phyloP scores from a whole-genome alignment of 108 stramenopile species.

The Parmales sp. region DNA sequence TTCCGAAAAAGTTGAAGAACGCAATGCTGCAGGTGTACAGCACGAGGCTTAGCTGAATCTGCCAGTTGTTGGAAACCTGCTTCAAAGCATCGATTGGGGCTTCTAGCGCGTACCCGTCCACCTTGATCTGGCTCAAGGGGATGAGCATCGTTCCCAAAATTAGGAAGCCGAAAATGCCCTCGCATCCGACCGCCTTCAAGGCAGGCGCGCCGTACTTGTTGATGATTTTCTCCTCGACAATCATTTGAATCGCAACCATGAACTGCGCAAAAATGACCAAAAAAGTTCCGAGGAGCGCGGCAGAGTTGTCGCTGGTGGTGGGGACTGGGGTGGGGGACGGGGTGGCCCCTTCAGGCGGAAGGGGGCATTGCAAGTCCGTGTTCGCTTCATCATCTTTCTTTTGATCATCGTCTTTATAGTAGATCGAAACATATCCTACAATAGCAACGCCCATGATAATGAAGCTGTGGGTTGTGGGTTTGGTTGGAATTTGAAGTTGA shows the following conservation, averaged over 20 bases:
- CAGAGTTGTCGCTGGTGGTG: no score
- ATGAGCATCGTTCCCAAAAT: background rate
- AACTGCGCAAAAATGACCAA: background rate
- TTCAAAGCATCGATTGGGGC: background rate
- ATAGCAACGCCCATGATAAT: background rate
- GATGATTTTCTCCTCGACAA: constrained; percentile 12
- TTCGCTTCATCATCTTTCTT: no score
- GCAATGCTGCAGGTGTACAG: constrained; percentile 8
- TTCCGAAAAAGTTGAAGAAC: constrained; percentile 12
- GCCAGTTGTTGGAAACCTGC: background rate
- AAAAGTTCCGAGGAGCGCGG: background rate
- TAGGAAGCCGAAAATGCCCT: constrained; percentile 7
- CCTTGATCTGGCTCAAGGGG: background rate
- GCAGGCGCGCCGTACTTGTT: background rate
- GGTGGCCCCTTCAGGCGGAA: no score
- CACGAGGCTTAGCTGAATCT: background rate
- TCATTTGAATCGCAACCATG: constrained; percentile 10
- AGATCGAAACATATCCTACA: background rate
- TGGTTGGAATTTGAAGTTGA: no score
- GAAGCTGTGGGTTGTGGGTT: no score
- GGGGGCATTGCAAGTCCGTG: no score
- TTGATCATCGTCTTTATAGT: background rate
- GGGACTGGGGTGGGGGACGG: no score
- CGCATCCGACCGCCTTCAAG: constrained; percentile 3
- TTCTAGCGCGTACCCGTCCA: background rate